Evolutionary conservation across 2,329 filamentous ascomycete species (phyloP).

Genomic region (Aspergillus tanneri): DNA sequence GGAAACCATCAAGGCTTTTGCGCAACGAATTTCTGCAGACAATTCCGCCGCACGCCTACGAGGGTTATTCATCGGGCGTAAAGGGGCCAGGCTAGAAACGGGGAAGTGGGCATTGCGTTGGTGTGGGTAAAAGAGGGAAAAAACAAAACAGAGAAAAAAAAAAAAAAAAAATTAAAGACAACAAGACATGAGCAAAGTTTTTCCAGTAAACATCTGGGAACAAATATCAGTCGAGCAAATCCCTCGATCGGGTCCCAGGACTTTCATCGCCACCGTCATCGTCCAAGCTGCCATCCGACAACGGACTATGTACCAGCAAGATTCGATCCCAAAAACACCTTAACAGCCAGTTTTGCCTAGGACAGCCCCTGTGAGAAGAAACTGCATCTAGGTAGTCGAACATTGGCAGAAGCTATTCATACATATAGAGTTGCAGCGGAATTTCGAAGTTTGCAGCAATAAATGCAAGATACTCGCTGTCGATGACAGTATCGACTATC

Average conservation of each 20-base stretch:
- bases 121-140: constrained; percentile 16
- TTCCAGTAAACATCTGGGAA: constrained; percentile 18
- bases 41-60: constrained; percentile 24
- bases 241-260: constrained; percentile 16
- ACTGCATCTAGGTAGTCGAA: constrained; percentile 6
- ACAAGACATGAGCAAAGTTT: constrained; percentile 19
- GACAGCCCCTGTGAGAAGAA: not conserved
- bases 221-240: constrained; percentile 26
- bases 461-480: constrained; percentile 20
- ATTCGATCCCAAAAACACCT: not conserved
- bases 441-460: constrained; percentile 18
- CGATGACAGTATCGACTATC: constrained; percentile 2
- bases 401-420: constrained; percentile 8
- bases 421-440: constrained; percentile 19
- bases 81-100: constrained; percentile 26
- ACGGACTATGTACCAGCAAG: not conserved
- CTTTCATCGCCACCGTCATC: constrained; percentile 1
- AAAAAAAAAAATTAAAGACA: constrained; percentile 6
- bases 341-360: not conserved
- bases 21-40: constrained; percentile 26
- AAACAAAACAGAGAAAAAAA: not conserved
- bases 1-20: constrained; percentile 23
- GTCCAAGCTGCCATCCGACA: not conserved
- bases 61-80: constrained; percentile 23
- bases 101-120: constrained; percentile 19